phyloP scores from a whole-genome alignment of 2,329 filamentous ascomycete genomes.

The Thelonectria olida region DNA sequence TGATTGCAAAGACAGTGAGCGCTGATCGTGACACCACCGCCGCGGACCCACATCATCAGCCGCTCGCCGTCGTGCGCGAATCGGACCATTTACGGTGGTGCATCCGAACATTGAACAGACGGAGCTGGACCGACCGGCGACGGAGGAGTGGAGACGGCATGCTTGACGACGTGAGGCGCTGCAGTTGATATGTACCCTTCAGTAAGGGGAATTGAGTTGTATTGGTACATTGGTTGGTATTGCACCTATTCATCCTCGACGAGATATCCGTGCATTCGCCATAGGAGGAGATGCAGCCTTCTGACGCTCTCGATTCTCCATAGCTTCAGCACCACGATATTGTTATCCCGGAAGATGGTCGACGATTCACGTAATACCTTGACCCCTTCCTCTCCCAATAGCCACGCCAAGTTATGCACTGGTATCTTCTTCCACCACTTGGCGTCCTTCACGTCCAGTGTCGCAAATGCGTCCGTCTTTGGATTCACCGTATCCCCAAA shows the following conservation, averaged over 20 bases:
- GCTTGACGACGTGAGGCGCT: neutral
- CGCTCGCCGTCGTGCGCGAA: neutral
- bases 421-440: constrained; percentile 51
- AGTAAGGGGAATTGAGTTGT: neutral
- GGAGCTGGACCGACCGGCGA: neutral
- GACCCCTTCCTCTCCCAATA: constrained; percentile 61
- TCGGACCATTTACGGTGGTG: neutral
- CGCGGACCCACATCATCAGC: neutral
- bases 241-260: constrained; percentile 15
- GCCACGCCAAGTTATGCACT: constrained; percentile 61
- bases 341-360: constrained; percentile 46
- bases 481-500: constrained; percentile 34
- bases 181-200: neutral
- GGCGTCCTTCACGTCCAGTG: constrained; percentile 50
- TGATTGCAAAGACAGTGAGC: neutral
- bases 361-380: constrained; percentile 49
- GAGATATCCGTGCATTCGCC: constrained; percentile 68
- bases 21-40: neutral
- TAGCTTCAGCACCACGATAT: constrained; percentile 53
- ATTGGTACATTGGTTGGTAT: neutral
- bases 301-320: constrained; percentile 51
- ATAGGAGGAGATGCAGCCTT: constrained; percentile 60
- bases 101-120: neutral
- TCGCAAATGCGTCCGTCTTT: constrained; percentile 53
- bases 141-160: constrained; percentile 5